phyloP scores from a whole-genome alignment of 768 basidiomycete species.

The Erythrobasidium yunnanense region DNA sequence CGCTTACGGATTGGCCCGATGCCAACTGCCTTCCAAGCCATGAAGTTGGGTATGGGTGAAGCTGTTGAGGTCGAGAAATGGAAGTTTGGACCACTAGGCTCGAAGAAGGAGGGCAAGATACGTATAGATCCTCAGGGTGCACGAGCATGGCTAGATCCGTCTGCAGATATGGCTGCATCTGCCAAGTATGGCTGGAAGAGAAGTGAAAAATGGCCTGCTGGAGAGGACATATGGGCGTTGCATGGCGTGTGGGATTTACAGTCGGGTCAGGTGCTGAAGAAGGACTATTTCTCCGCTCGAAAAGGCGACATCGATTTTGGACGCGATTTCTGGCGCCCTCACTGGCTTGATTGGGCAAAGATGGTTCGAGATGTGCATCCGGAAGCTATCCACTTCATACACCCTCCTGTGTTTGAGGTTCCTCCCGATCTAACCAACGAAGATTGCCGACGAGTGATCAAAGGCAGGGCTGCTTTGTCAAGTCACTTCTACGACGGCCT shows the following conservation, averaged over 20 bases:
- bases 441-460: conserved; percentile 37
- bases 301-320: conserved; percentile 53
- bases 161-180: conserved; percentile 38
- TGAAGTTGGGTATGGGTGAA: conserved; percentile 79
- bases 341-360: conserved; percentile 51
- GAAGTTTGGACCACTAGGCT: conserved; percentile 69
- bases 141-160: conserved; percentile 63
- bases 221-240: conserved; percentile 72
- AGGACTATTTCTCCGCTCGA: conserved; percentile 53
- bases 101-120: conserved; percentile 59
- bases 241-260: conserved; percentile 78
- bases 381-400: conserved; percentile 75
- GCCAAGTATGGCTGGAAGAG: conserved; percentile 78
- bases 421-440: conserved; percentile 49
- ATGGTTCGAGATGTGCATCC: conserved; percentile 62
- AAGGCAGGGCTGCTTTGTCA: conserved; percentile 62
- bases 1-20: conserved; percentile 74
- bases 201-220: conserved; percentile 58
- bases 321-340: conserved; percentile 66
- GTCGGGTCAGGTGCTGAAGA: conserved; percentile 55
- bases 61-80: conserved; percentile 70
- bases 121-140: conserved; percentile 74
- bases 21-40: conserved; percentile 71
- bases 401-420: conserved; percentile 75
- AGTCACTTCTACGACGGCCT: conserved; percentile 91